Conservation (phyloP, 306 rosid genomes). For the Clitoria ternatea region DNA sequence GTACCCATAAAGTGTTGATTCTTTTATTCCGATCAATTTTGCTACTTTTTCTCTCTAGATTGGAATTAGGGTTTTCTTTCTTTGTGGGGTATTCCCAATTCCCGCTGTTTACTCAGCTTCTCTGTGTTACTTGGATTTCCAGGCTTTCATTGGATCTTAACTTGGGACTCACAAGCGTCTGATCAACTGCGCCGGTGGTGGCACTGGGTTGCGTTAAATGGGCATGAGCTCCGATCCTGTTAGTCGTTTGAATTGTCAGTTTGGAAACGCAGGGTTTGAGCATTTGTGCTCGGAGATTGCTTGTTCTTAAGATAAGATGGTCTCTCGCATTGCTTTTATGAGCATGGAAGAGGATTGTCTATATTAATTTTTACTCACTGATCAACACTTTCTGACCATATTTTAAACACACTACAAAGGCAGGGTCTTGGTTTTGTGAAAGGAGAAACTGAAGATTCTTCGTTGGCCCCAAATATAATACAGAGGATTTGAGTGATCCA, state of each 20-base stretch:
- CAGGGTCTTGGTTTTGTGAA: slow-evolving; percentile 21
- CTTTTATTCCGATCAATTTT: slow-evolving; percentile 27
- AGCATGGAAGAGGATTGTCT: slow-evolving; percentile 79
- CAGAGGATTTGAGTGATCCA: slow-evolving; percentile 39
- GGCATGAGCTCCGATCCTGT: slow-evolving; percentile 28
- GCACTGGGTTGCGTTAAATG: slow-evolving; percentile 35
- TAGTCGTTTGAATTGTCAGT: slow-evolving; percentile 18
- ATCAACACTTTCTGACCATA: slow-evolving; percentile 27
- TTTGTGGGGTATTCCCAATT: background rate
- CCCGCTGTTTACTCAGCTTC: slow-evolving; percentile 3
- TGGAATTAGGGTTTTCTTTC: slow-evolving; percentile 35
- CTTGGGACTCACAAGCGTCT: slow-evolving; percentile 24
- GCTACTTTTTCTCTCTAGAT: background rate
- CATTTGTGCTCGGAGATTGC: slow-evolving; percentile 48
- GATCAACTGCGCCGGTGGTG: slow-evolving; percentile 8
- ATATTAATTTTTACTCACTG: slow-evolving; percentile 36
- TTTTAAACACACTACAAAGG: slow-evolving; percentile 19
- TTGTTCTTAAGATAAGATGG: slow-evolving; percentile 26
- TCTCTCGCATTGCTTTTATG: slow-evolving; percentile 29
- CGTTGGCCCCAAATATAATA: slow-evolving; percentile 33
- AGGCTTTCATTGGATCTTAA: slow-evolving; percentile 40
- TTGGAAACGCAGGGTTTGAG: slow-evolving; percentile 32
- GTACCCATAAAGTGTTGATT: slow-evolving; percentile 14
- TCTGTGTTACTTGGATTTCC: slow-evolving; percentile 2
- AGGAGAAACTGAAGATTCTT: slow-evolving; percentile 40